Evolutionary conservation across 257 asterid genomes (phyloP).

Genomic region (Datura wrightii): DNA sequence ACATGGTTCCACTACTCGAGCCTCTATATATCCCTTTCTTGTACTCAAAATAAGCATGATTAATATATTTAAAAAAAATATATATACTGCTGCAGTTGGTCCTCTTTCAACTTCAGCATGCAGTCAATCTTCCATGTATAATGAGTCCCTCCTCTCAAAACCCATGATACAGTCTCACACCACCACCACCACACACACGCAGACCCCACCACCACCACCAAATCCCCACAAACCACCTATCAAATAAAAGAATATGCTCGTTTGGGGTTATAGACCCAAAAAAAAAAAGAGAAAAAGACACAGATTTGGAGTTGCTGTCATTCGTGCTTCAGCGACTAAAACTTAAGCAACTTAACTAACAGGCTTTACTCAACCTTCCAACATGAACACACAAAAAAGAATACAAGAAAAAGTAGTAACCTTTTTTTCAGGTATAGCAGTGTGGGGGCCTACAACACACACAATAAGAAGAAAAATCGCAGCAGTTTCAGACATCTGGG

Average conservation of each 20-base stretch:
- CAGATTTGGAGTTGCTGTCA: neutral
- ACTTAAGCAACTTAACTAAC: neutral
- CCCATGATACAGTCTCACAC: neutral
- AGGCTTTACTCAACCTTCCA: conserved; percentile 11
- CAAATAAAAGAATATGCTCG: neutral
- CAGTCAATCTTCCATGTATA: too few relatives aligned
- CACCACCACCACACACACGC: neutral
- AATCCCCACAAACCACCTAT: neutral
- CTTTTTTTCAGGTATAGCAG: too few relatives aligned
- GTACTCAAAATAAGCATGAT: neutral
- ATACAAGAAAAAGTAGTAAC: neutral
- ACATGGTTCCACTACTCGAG: neutral
- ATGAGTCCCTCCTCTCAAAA: neutral
- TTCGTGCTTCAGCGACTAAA: neutral
- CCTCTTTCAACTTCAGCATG: neutral
- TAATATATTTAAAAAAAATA: too few relatives aligned
- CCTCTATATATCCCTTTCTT: neutral
- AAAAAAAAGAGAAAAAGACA: neutral
- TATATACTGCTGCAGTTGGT: neutral
- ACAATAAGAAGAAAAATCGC: neutral
- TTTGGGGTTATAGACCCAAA: neutral
- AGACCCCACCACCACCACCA: too few relatives aligned
- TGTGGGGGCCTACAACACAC: neutral
- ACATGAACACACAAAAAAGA: neutral
- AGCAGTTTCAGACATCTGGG: neutral